A percentile compares a stretch with the other conserved stretches of the same genome.
Evolutionary conservation across 2,329 filamentous ascomycete species (phyloP).

Genomic region (Hymenoscyphus albidus): DNA sequence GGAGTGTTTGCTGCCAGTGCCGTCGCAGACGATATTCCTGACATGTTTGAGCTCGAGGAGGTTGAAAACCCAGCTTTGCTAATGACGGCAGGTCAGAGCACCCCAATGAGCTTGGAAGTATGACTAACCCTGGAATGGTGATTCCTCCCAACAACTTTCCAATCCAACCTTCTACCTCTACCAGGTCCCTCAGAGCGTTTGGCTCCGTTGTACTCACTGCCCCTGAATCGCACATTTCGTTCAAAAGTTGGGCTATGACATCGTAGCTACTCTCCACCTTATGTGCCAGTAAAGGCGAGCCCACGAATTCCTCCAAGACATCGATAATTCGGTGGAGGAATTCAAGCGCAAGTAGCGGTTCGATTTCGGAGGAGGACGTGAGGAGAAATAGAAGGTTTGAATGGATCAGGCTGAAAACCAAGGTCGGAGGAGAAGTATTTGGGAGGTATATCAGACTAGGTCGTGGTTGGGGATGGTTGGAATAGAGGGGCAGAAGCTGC

Average conservation of each 20-base stretch:
- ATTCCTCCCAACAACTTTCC: constrained; percentile 86
- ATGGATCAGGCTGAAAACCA: constrained; percentile 85
- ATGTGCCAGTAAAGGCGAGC: constrained; percentile 75
- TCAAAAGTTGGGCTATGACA: constrained; percentile 86
- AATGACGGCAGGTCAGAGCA: neutral
- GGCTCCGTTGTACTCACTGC: constrained; percentile 86
- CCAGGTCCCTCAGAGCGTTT: constrained; percentile 84
- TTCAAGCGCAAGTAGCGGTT: constrained; percentile 85
- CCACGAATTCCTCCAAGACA: constrained; percentile 89
- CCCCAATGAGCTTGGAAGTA: constrained; percentile 14
- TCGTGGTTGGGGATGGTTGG: constrained; percentile 73
- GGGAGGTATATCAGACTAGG: constrained; percentile 84
- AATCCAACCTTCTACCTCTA: constrained; percentile 87
- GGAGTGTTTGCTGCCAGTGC: constrained; percentile 43
- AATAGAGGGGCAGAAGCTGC: constrained; percentile 79
- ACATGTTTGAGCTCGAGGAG: constrained; percentile 31
- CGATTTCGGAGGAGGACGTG: constrained; percentile 79
- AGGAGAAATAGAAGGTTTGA: constrained; percentile 83
- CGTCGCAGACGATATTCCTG: constrained; percentile 34
- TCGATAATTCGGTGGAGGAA: constrained; percentile 93
- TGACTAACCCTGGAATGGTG: constrained; percentile 66
- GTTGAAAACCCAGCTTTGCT: constrained; percentile 34
- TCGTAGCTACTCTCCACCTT: constrained; percentile 91
- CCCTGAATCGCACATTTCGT: constrained; percentile 95
- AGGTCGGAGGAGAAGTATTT: constrained; percentile 76